Evolutionary conservation across 1,284 basidiomycete genomes (phyloP), one percentile per base, ranked within the genome.

Genomic region (Fistulinella staudtii): DNA sequence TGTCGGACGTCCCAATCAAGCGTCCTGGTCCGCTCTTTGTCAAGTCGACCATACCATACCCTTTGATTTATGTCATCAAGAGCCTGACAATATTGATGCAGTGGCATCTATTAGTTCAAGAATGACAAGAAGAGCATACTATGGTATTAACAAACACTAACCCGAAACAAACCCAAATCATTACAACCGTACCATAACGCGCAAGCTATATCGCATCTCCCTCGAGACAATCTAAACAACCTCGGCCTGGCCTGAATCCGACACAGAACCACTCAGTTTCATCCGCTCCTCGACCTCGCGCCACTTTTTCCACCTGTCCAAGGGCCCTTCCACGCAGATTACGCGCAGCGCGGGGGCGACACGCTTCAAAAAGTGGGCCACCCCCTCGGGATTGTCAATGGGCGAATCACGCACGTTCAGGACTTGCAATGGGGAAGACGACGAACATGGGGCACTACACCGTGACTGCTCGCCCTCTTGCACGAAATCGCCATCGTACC

Each of bases 341-440:
- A 50, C 49, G 8, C 55, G 60, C 43, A 65, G 43, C 2, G 44
- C 47, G 3, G 58, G 58, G 1, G 63, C 53, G 14, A 58, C 36
- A 4, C 33, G 49, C 30, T 57, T 61, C 39, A 60, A 28, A 49
- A 56, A 64, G n/a, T 41, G 38, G 25, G 63, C 60, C 3, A 62
- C 62, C 18, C 45, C 27, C 30, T 55, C 56, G 1, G 58, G 54
- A 15, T 63, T 33, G 9, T 47, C 51, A 17, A 62, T 61, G 1
- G 50, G 60, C 6, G 60, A 66, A 46, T 65, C 45, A 2, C 58
- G 56, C 13, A 62, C 54, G 4, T 65, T 62, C 36, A 62, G 56
- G 2, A 56, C 56, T 36, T 52, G 47, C 6, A 60, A 45, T 1
- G 27, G 39, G 14, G 56, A 46, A 3, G 22, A 33, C 1, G 48